A percentile compares a stretch with the other conserved stretches of the same genome.
Conservation (phyloP, 2,329 filamentous ascomycete genomes). For the Boeremia exigua region DNA sequence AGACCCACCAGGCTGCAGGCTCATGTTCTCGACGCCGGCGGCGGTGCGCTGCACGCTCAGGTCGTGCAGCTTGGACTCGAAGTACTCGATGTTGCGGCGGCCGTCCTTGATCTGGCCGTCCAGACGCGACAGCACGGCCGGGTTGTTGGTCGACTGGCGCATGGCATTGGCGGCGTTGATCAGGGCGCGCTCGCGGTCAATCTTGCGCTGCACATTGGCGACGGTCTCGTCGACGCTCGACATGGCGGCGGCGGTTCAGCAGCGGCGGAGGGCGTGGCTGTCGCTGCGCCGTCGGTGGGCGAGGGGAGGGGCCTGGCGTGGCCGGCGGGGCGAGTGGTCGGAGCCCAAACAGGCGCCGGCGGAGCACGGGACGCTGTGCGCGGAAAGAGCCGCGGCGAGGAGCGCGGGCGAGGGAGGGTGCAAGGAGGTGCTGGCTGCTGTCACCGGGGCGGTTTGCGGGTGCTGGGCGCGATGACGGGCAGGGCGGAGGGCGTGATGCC, state of each 20-base stretch:
- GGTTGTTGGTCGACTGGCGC: conserved; percentile 95
- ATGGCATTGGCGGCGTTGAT: conserved; percentile 94
- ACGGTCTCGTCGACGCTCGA: conserved; percentile 66
- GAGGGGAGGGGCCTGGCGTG: conserved; percentile 33
- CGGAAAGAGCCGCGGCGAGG: conserved; percentile 16
- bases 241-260: conserved; percentile 57
- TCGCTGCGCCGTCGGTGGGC: conserved; percentile 37
- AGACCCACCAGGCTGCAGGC: conserved; percentile 59
- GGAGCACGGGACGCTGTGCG: conserved; percentile 18
- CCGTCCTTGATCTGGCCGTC: conserved; percentile 95
- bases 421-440: background rate
- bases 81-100: conserved; percentile 90
- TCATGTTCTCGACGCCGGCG: conserved; percentile 71
- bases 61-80: conserved; percentile 89
- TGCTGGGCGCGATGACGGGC: conserved; percentile 28
- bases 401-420: background rate
- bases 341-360: conserved; percentile 35
- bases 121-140: conserved; percentile 84
- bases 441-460: background rate
- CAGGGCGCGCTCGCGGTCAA: conserved; percentile 93
- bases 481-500: conserved; percentile 28
- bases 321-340: conserved; percentile 28
- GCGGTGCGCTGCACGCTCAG: conserved; percentile 81
- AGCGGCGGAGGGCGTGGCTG: conserved; percentile 37
- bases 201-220: conserved; percentile 91